Evolutionary conservation across 352 stramenopile species (phyloP), one percentile per base, ranked within the genome.

Genomic region (Pythium apleroticum): DNA sequence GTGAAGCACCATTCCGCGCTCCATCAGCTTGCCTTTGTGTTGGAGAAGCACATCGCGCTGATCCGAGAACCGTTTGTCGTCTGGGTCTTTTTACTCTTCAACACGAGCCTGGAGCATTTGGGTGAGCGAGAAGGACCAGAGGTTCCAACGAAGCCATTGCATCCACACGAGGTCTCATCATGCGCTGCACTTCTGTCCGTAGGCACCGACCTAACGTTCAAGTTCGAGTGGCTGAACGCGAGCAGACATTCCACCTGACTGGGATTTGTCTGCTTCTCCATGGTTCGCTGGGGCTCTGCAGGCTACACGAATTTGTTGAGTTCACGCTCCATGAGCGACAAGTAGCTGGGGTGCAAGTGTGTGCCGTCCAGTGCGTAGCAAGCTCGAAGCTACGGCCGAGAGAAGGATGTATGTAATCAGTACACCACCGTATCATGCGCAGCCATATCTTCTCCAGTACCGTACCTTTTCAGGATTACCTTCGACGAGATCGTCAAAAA

Each of bases 401-500:
- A 62, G 9, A 58, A n/a, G 10, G 52, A 54, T 33, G 2, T 52
- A n/a, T n/a, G n/a, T n/a, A n/a, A n/a, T n/a, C n/a, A n/a, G n/a
- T 50, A 52, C 35, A 33, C 54, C 60, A n/a, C 63, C n/a, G n/a
- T n/a, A n/a, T n/a, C n/a, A n/a, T n/a, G n/a, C n/a, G n/a, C n/a
- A n/a, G n/a, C n/a, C n/a, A n/a, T n/a, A n/a, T n/a, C n/a, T n/a
- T n/a, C n/a, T n/a, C n/a, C n/a, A n/a, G n/a, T n/a, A n/a, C n/a
- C n/a, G n/a, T n/a, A 91, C 81, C 74, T 90, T 80, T 24, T 67
- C 63, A 11, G 73, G 78, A 2, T 52, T 69, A 31, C 60, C 63
- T 39, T 77, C 70, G 3, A 97, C 45, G 7, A 98, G 68, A 12
- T 85, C 72, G 52, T 96, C 86, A 57, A 97, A 96, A 63, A 96